A percentile compares a stretch with the other conserved stretches of the same genome.
Evolutionary conservation across 2,329 filamentous ascomycete species (phyloP).

Genomic region (Aspergillus sp.): DNA sequence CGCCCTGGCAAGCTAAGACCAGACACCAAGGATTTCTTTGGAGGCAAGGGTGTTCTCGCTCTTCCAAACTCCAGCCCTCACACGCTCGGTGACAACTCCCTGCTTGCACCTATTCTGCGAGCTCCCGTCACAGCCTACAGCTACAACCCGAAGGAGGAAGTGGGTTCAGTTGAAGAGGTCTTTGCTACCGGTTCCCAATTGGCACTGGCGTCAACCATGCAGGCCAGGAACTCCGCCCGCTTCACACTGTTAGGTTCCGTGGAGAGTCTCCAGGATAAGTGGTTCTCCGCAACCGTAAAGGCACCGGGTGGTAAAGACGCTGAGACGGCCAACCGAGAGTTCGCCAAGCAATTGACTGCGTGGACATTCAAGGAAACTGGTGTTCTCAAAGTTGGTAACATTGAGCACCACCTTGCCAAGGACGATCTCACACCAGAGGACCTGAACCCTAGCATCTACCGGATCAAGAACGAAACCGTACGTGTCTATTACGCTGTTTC

Average conservation of each 20-base stretch:
- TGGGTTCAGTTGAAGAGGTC: slow-evolving; percentile 70
- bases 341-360: slow-evolving; percentile 79
- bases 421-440: slow-evolving; percentile 49
- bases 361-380: slow-evolving; percentile 97
- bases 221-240: slow-evolving; percentile 90
- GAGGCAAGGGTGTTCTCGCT: slow-evolving; percentile 68
- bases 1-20: slow-evolving; percentile 64
- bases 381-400: slow-evolving; percentile 77
- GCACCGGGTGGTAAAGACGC: slow-evolving; percentile 53
- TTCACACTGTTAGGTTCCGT: slow-evolving; percentile 81
- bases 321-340: slow-evolving; percentile 76
- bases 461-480: slow-evolving; percentile 96
- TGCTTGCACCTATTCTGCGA: slow-evolving; percentile 78
- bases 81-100: slow-evolving; percentile 72
- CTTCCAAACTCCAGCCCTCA: slow-evolving; percentile 81
- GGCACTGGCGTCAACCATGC: slow-evolving; percentile 77
- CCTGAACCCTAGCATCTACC: slow-evolving; percentile 81
- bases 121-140: slow-evolving; percentile 85
- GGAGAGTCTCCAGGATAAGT: slow-evolving; percentile 83
- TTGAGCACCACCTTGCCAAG: slow-evolving; percentile 70
- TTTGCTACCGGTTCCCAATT: slow-evolving; percentile 85
- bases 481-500: slow-evolving; percentile 42
- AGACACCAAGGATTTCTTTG: slow-evolving; percentile 77
- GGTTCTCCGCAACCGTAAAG: slow-evolving; percentile 80
- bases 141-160: slow-evolving; percentile 89